A percentile compares a stretch with the other conserved stretches of the same genome.
Evolutionary conservation across 306 rosid genomes (phyloP).

Genomic region (Prunus mongolica): DNA sequence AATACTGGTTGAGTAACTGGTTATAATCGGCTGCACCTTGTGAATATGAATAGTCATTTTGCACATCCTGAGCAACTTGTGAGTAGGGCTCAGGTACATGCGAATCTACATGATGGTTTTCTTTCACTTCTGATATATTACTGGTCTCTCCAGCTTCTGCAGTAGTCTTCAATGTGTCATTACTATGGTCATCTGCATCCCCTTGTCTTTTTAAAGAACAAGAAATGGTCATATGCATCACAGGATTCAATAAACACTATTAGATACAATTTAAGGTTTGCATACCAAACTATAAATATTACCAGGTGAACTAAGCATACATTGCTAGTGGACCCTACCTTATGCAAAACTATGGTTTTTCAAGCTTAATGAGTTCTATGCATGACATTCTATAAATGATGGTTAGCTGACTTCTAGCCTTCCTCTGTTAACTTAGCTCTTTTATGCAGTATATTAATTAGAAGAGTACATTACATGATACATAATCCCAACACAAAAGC

Average conservation of each 20-base stretch:
- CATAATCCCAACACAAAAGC: neutral
- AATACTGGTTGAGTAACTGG: conserved; percentile 50
- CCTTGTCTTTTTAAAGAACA: conserved; percentile 32
- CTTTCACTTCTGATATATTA: conserved; percentile 33
- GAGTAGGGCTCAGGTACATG: conserved; percentile 25
- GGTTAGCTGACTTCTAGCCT: neutral
- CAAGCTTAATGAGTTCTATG: neutral
- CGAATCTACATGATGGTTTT: conserved; percentile 29
- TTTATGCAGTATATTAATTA: neutral
- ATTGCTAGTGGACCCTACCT: neutral
- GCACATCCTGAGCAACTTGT: conserved; percentile 23
- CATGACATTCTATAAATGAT: neutral
- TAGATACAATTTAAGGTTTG: neutral
- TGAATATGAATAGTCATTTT: conserved; percentile 30
- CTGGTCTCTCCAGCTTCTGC: conserved; percentile 33
- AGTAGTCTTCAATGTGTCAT: conserved; percentile 19
- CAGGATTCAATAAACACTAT: neutral
- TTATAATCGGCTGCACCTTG: conserved; percentile 51
- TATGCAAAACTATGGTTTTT: neutral
- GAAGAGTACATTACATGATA: neutral
- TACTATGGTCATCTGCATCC: conserved; percentile 33
- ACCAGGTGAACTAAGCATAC: neutral
- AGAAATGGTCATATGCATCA: neutral
- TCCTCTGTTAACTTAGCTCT: neutral
- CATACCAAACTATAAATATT: neutral